A percentile compares a stretch with the other conserved stretches of the same genome.
These are phyloP conservation scores for Penicillium verhagenii DNA, from an alignment of 495 filamentous ascomycete species.

Conservation along the genomic window DNA sequence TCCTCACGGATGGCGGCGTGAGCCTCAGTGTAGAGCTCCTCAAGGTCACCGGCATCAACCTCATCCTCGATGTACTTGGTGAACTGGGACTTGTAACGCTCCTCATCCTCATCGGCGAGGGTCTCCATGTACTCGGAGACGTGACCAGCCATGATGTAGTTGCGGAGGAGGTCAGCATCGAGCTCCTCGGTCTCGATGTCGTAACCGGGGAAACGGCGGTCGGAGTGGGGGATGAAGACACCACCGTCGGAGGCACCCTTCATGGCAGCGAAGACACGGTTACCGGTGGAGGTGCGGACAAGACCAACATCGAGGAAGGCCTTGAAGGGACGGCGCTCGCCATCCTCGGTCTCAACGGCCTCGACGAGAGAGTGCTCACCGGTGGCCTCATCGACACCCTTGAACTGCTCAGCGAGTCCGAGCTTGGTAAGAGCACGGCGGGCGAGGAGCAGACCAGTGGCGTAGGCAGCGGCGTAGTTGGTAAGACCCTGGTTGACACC, in stretches of 20 bases:
- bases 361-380: constrained; percentile 94
- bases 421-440: constrained; percentile 97
- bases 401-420: constrained; percentile 84
- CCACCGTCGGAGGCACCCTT: constrained; percentile 99
- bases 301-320: constrained; percentile 97
- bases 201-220: constrained; percentile 98
- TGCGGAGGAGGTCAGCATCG: constrained; percentile 92
- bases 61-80: constrained; percentile 94
- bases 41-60: constrained; percentile 91
- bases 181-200: constrained; percentile 97
- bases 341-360: constrained; percentile 80
- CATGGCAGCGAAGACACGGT: constrained; percentile 98
- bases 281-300: constrained; percentile 92
- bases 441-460: constrained; percentile 93
- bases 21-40: constrained; percentile 93
- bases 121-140: constrained; percentile 99
- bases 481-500: constrained; percentile 97
- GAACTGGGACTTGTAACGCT: constrained; percentile 99
- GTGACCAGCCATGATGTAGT: constrained; percentile 99
- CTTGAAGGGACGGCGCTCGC: constrained; percentile 95
- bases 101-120: constrained; percentile 98
- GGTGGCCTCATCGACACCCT: constrained; percentile 89
- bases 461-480: constrained; percentile 99
- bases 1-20: constrained; percentile 98
- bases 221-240: constrained; percentile 94